Evolutionary conservation across 2,329 filamentous ascomycete species (phyloP), one percentile per base, ranked within the genome.

Genomic region (Verticillium longisporum): DNA sequence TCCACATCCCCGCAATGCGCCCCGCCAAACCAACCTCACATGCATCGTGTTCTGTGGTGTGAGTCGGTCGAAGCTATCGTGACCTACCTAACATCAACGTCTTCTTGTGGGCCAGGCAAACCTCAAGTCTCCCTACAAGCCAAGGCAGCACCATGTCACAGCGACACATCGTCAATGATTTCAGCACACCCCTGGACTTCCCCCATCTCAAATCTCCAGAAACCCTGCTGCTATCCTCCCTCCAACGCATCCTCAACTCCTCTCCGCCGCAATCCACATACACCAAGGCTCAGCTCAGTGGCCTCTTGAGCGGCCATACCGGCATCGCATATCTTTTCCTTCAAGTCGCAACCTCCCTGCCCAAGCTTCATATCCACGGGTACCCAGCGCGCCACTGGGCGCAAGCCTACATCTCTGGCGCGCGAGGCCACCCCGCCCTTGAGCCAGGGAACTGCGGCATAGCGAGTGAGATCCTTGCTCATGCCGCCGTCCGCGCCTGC

Each of bases 241-340:
- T 79, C 26, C 71, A 76, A 36, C 69, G 74, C 26, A 70, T 78
- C 45, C 63, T 79, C 56, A 64, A 66, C 58, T 68, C 66, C 55
- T 72, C 70, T 18, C 76, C 76, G 2, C 78, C 77, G 0, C 70
- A 70, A 21, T 63, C 69, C 14, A 62, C 67, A 3, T 78, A 79
- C 60, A 61, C 69, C 6, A 67, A 67, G 13, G 68, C 68, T 11
- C 64, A 71, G 14, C 69, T 79, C 13, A 73, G 76, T 15, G 83
- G 83, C 0, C 68, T 86, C 13, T 83, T 80, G 66, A 73, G 71
- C 2, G 84, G 83, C 1, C 83, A 82, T 15, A 85, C 82, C 1
- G 80, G 81, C 14, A 72, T 84, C n/a, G 80, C 82, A 4, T 83
- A 83, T 63, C 73, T 86, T 10, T 83, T 86, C 69, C 77, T 82